These are phyloP conservation scores for Cinnamomum chago DNA, from an alignment of 164 flowering plant genomes.

Conservation along the genomic window DNA sequence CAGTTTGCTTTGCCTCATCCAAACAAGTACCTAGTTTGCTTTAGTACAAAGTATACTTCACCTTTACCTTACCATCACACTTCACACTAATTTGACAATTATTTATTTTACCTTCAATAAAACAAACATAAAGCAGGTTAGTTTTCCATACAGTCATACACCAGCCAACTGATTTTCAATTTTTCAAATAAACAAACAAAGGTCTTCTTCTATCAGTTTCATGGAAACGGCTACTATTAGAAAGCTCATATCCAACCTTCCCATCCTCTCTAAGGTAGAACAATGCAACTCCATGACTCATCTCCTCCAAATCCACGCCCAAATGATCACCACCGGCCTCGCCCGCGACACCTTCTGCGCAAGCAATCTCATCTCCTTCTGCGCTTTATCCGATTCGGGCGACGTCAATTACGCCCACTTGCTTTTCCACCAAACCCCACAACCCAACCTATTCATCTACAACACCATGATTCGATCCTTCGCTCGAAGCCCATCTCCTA, in stretches of 20 bases:
- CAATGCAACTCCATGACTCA: conserved; percentile 47
- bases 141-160: neutral
- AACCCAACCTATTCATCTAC: conserved; percentile 59
- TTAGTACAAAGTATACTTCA: too few relatives aligned
- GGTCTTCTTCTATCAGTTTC: neutral
- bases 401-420: conserved; percentile 38
- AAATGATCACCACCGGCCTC: conserved; percentile 51
- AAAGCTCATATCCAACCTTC: conserved; percentile 24
- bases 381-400: conserved; percentile 48
- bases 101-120: too few relatives aligned
- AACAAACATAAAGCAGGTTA: too few relatives aligned
- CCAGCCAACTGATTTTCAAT: too few relatives aligned
- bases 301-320: conserved; percentile 63
- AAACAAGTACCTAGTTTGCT: too few relatives aligned
- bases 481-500: conserved; percentile 26
- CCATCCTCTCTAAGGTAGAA: conserved; percentile 40
- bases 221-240: neutral
- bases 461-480: conserved; percentile 43
- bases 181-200: neutral
- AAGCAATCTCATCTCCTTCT: conserved; percentile 56
- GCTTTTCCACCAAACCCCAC: conserved; percentile 34
- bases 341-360: conserved; percentile 41
- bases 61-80: too few relatives aligned
- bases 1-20: too few relatives aligned
- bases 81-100: too few relatives aligned